Base-by-base conservation (phyloP, 2,329 filamentous ascomycete species). In the Scedosporium dehoogii region DNA sequence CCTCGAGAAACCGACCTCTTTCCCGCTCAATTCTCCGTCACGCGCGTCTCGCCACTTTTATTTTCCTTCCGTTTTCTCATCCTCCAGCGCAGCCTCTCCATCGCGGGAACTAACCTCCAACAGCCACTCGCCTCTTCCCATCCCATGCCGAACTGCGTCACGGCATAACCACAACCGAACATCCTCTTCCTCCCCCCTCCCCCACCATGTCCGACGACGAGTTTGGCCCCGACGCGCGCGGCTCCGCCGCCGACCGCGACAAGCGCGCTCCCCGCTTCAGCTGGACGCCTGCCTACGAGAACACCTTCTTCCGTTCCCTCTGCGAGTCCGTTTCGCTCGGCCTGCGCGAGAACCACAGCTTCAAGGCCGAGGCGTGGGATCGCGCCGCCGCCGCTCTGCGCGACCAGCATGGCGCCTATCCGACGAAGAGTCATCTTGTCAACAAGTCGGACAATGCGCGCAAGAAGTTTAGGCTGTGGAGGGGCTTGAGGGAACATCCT, bases 361-460 rank as follows among this genome's bases (percentile, higher is more conserved):
- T 85, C 76, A 85, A 85, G 72, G 76, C 79, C 18, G 82, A 84
- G 68, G 83, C 82, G 1, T 85, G 83, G 83, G 81, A 85, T 63
- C 80, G 81, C 66, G 83, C 83, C 56, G 78, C 79, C 62, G 73
- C 76, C 57, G 81, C 81, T 38, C 72, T 85, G 62, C 78, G 81
- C 72, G 79, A 82, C 33, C 78, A 77, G 61, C 83, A 85, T 67
- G 75, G 76, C 68, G 81, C 82, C 56, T 83, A 78, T 65, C 81
- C 82, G n/a, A 79, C 82, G 65, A 85, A 85, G 73, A 80, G 78
- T 67, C 83, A 85, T 62, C 78, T 85, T 42, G 84, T 85, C 71
- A 85, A 85, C 74, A 85, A 85, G 73, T 83, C 81, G 66, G 83
- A 85, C 72, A 85, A 85, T 70, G 83, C 83, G 64, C 78, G 83